phyloP scores from a whole-genome alignment of 176 grass and related monocot species.

The Stipa capillata region DNA sequence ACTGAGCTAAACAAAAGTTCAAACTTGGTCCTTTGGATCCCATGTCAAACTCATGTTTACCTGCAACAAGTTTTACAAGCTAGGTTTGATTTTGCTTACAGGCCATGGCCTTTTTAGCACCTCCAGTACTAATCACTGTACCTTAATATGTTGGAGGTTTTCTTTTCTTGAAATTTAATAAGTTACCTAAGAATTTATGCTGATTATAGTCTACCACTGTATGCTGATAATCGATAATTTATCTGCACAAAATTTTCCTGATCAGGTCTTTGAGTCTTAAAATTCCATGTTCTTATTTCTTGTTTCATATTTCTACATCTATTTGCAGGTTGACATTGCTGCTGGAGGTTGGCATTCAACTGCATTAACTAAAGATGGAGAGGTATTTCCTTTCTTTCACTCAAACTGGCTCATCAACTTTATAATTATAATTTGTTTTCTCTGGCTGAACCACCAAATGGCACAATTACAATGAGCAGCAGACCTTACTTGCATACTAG shows the following conservation, averaged over 20 bases:
- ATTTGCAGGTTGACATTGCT: constrained; percentile 96
- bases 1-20: not conserved
- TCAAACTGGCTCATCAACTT: not conserved
- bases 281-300: no score
- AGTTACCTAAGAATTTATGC: not conserved
- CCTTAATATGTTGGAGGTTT: not conserved
- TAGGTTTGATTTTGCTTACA: not conserved
- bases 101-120: not conserved
- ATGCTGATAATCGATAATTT: not conserved
- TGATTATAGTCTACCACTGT: not conserved
- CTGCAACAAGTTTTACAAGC: not conserved
- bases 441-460: not conserved
- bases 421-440: constrained; percentile 14
- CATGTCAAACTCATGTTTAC: not conserved
- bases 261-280: not conserved
- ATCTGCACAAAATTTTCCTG: constrained; percentile 10
- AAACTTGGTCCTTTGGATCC: not conserved
- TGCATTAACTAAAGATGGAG: constrained; percentile 67
- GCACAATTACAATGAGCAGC: not conserved
- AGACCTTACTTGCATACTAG: not conserved
- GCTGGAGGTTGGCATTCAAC: constrained; percentile 99
- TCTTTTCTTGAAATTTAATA: no score
- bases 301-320: constrained; percentile 26
- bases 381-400: constrained; percentile 45
- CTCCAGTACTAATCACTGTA: not conserved